A percentile compares a stretch with the other conserved stretches of the same genome.
Evolutionary conservation across 306 rosid genomes (phyloP).

Genomic region (Luffa acutangula): DNA sequence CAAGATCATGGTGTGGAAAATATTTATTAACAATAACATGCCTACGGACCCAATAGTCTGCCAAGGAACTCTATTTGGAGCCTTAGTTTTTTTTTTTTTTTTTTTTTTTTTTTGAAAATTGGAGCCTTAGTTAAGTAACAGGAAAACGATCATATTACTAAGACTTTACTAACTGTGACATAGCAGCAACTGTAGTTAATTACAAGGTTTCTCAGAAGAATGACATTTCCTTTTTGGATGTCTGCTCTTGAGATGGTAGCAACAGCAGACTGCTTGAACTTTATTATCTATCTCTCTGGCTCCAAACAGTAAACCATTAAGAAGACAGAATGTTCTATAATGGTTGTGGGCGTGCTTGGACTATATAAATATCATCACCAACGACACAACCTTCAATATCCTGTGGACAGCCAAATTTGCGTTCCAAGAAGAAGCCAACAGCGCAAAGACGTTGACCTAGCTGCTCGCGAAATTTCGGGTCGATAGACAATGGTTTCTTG

Average conservation of each 20-base stretch:
- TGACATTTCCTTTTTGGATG: neutral
- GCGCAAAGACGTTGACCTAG: slow-evolving; percentile 87
- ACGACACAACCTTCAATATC: slow-evolving; percentile 88
- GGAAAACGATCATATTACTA: no score
- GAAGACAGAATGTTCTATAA: slow-evolving; percentile 15
- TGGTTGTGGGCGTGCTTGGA: slow-evolving; percentile 92
- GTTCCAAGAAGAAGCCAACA: slow-evolving; percentile 76
- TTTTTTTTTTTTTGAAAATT: no score
- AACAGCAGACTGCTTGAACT: neutral
- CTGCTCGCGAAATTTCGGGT: slow-evolving; percentile 58
- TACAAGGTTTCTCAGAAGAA: neutral
- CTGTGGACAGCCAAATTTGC: slow-evolving; percentile 79
- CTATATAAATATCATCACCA: slow-evolving; percentile 72
- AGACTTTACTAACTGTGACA: no score
- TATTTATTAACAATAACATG: no score
- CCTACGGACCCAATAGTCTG: neutral
- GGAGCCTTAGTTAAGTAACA: no score
- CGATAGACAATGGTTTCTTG: slow-evolving; percentile 65
- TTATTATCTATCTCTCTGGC: neutral
- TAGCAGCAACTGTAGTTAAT: neutral
- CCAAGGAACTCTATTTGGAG: neutral
- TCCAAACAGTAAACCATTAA: neutral
- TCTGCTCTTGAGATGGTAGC: neutral
- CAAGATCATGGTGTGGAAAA: no score
- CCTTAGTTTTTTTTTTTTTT: no score